Percentiles rank a stretch among this genome's conserved stretches.
Evolutionary conservation across 176 grass and related monocot genomes (phyloP).

Genomic region (Urochloa ruziziensis): DNA sequence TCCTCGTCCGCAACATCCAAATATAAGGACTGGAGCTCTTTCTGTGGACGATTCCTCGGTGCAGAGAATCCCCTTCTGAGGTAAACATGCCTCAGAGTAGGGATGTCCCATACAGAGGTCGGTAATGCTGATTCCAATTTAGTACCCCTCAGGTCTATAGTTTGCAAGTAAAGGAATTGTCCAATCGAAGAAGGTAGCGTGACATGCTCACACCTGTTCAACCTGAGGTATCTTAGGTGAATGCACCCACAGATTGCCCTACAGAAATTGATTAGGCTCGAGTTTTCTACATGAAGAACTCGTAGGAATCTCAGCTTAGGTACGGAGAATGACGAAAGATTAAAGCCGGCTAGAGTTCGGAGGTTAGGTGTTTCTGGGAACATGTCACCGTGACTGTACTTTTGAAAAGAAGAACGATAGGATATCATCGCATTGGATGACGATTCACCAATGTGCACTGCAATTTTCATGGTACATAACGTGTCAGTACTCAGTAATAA

Average conservation of each 20-base stretch:
- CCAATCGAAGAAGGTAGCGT: conserved; percentile 24
- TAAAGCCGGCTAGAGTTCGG: conserved; percentile 32
- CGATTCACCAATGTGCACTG: neutral
- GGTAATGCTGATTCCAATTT: conserved; percentile 19
- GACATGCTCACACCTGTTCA: neutral
- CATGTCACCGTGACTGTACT: neutral
- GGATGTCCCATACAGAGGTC: conserved; percentile 34
- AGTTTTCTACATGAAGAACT: conserved; percentile 42
- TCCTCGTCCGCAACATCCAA: neutral
- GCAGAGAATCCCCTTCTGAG: neutral
- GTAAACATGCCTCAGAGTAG: conserved; percentile 27
- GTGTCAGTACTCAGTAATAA: neutral
- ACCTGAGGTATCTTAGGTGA: conserved; percentile 32
- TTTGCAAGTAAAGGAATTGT: conserved; percentile 33
- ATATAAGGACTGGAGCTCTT: neutral
- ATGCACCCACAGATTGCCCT: conserved; percentile 25
- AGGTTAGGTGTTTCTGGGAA: neutral
- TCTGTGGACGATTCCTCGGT: neutral
- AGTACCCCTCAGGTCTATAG: conserved; percentile 15
- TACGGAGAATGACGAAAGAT: neutral
- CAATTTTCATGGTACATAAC: neutral
- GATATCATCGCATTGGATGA: neutral
- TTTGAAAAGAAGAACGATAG: conserved; percentile 19
- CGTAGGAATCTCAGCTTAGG: conserved; percentile 18
- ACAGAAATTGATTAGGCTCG: neutral